Evolutionary conservation across 306 rosid species (phyloP), one percentile per base, ranked within the genome.

Genomic region (Lagenaria siceraria): DNA sequence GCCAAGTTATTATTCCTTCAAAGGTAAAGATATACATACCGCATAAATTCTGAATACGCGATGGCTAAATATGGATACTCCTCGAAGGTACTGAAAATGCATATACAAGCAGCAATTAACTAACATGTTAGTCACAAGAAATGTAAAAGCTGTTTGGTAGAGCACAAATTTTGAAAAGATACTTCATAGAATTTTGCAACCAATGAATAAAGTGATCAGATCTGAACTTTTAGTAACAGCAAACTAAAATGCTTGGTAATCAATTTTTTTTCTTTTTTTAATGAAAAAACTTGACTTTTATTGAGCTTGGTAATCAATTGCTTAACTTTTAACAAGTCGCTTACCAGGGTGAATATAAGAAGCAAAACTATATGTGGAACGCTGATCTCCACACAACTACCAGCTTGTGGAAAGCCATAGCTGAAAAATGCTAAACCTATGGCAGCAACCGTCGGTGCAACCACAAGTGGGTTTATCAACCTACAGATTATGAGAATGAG

Each of bases 371-470:
- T 89, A 83, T 81, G 89, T 6, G 97, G 98, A 82, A 95, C 53
- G 65, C 93, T 92, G 70, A 95, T 95, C 88, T 95, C 98, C 75
- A 89, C 69, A 82, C 98, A 95, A 81, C 88, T 85, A 43, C 96
- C 97, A 58, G 97, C 97, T 82, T 92, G 97, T 33, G 95, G 96
- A 86, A 94, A 92, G 24, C 98, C 98, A 49, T 87, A 94, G 88
- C 98, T 90, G 75, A 94, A 94, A 86, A 94, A 94, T 22, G 98
- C 97, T 83, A 94, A 89, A 75, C 98, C 97, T 63, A 92, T 88
- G 3, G 97, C 97, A 43, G 97, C 97, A 82, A 95, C 92, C 63
- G 98, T 90, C 64, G 98, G 98, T 43, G 98, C 98, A 81, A 95
- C 93, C 80, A 95, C 97, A 66, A 92, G 77, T 51, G 98, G 98